A percentile compares a stretch with the other conserved stretches of the same genome.
These are phyloP conservation scores for Solanum hybrid DNA, from an alignment of 305 asterid genomes.

Conservation along the genomic window DNA sequence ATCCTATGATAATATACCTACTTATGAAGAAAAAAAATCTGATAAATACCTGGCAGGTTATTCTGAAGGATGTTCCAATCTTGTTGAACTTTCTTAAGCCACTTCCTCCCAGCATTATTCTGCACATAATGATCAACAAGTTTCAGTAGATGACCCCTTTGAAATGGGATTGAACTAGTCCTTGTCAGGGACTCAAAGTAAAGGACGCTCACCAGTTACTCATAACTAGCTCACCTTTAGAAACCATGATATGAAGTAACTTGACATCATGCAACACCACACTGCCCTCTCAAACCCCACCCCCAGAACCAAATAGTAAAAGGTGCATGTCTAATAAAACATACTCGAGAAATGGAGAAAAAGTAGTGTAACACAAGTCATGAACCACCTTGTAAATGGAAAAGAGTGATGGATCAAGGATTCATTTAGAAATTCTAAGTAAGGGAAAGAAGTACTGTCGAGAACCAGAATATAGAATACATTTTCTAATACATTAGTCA, in stretches of 20 bases:
- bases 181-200: not conserved
- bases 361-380: not conserved
- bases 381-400: not conserved
- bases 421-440: not conserved
- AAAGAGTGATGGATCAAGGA: not conserved
- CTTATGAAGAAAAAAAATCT: not conserved
- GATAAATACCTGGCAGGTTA: conserved; percentile 69
- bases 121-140: conserved; percentile 17
- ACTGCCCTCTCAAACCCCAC: not conserved
- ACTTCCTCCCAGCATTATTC: conserved; percentile 72
- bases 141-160: not conserved
- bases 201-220: not conserved
- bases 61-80: conserved; percentile 93
- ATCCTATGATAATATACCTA: not conserved
- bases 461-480: not conserved
- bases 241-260: not conserved
- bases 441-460: not conserved
- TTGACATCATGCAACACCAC: not conserved
- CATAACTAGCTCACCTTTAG: not conserved
- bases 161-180: not conserved
- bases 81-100: conserved; percentile 91
- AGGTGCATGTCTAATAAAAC: not conserved
- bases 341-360: not conserved
- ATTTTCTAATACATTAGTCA: not conserved
- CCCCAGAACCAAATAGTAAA: not conserved